A percentile compares a stretch with the other conserved stretches of the same genome.
phyloP scores from a whole-genome alignment of 768 basidiomycete genomes.

The Agaricus sinodeliciosus region DNA sequence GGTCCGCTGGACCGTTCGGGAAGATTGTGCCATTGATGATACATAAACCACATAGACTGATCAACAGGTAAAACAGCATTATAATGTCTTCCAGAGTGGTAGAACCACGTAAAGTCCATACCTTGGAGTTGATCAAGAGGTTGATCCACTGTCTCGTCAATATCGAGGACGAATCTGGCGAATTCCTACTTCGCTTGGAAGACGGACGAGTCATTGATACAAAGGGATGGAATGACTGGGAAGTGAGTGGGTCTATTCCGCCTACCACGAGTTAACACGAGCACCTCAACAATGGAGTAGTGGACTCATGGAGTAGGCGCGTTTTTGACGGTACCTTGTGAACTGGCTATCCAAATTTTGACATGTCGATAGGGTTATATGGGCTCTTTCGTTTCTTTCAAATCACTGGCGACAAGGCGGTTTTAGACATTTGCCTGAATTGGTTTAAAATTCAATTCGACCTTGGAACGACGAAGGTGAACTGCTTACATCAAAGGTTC shows the following conservation, averaged over 20 bases:
- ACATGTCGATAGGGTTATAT: conserved; percentile 26
- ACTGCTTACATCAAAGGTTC: not conserved
- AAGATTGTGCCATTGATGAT: not conserved
- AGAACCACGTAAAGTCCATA: conserved; percentile 22
- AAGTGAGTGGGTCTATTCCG: conserved; percentile 20
- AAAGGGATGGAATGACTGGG: conserved; percentile 55
- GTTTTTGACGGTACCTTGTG: not conserved
- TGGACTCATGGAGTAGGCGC: conserved; percentile 41
- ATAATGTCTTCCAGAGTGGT: conserved; percentile 26
- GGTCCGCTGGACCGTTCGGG: conserved; percentile 15
- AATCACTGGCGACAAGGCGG: conserved; percentile 29
- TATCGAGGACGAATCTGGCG: conserved; percentile 46
- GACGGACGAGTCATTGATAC: conserved; percentile 51
- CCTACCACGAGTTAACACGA: not conserved
- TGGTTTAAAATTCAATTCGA: conserved; percentile 47
- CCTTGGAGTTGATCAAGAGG: conserved; percentile 24
- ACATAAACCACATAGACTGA: conserved; percentile 1
- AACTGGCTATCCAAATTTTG: not conserved
- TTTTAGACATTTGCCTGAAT: conserved; percentile 32
- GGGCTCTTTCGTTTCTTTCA: conserved; percentile 34
- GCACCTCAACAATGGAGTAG: conserved; percentile 16
- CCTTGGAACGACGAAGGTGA: conserved; percentile 42
- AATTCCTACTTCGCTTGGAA: conserved; percentile 40
- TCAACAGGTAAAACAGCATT: not conserved
- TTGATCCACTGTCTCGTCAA: conserved; percentile 40